Evolutionary conservation across 2,329 filamentous ascomycete genomes (phyloP), one percentile per base, ranked within the genome.

Genomic region (Ophiostoma montium): DNA sequence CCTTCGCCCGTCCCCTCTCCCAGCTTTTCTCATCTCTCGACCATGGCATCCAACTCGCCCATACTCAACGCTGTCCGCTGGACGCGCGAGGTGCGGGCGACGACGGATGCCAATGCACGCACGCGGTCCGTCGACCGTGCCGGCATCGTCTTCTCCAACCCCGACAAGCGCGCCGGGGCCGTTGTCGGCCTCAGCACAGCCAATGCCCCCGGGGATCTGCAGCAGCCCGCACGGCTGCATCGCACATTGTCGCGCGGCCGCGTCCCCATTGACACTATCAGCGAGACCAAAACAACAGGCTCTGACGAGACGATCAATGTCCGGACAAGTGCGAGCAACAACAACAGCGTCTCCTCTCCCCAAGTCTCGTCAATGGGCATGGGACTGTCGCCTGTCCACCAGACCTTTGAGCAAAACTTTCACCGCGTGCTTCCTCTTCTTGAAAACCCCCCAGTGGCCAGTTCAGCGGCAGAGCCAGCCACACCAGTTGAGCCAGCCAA

Each of bases 101-200:
- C 38, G 5, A 47, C 56, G n/a, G 73, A 76, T 36, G 70, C 74
- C 33, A 63, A 65, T 19, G 67, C 70, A 2, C 71, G 81, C 33
- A 74, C 77, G 5, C 72, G 71, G 31, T 86, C 82, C 0, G 76
- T 78, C 7, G 82, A 87, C 52, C 70, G 78, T 38, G 71, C 73
- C 55, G 53, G 55, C 6, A 55, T 75, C 66, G 53, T 65, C 3
- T 80, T 82, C 47, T 67, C 69, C 19, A 77, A 69, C 47, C 66
- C 70, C 10, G 80, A 86, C 59, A 79, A 82, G 55, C 80, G 83
- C 52, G 75, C 74, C 2, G 72, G 73, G 36, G 70, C 84, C 1
- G 78, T 76, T 54, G 70, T 87, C 2, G 76, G 75, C 4, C 57
- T 86, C 23, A 84, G 74, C 60, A 76, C 72, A 4, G 71, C 78